A percentile compares a stretch with the other conserved stretches of the same genome.
Evolutionary conservation across 352 stramenopile species (phyloP).

Genomic region (Globisporangium parvum): DNA sequence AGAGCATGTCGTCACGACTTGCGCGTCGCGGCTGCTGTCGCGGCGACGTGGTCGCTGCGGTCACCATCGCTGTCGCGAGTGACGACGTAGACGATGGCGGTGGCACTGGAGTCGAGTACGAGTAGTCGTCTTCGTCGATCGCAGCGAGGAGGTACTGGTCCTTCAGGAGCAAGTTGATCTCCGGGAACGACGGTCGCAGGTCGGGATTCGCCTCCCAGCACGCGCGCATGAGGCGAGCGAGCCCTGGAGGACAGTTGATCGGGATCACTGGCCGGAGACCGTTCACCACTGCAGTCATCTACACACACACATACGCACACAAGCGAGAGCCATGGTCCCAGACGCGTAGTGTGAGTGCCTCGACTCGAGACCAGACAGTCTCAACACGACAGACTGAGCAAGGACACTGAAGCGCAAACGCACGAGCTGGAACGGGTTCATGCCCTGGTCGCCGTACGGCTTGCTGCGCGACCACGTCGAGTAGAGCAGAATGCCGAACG

Average conservation of each 20-base stretch:
- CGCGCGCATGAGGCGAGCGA: slow-evolving; percentile 74
- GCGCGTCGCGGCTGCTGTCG: slow-evolving; percentile 9
- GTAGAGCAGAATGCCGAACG: slow-evolving; percentile 82
- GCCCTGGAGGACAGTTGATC: slow-evolving; percentile 67
- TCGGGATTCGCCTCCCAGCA: slow-evolving; percentile 79
- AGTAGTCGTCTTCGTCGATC: slow-evolving; percentile 51
- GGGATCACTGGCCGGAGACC: slow-evolving; percentile 79
- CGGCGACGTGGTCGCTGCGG: neutral
- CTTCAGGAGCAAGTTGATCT: slow-evolving; percentile 74
- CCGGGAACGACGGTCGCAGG: slow-evolving; percentile 64
- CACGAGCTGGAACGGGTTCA: slow-evolving; percentile 88
- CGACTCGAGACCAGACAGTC: neutral
- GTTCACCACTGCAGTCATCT: slow-evolving; percentile 87
- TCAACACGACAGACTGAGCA: neutral
- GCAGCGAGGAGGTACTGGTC: slow-evolving; percentile 66
- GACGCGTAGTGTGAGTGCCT: neutral
- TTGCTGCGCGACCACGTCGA: slow-evolving; percentile 86
- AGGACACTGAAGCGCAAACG: slow-evolving; percentile 2
- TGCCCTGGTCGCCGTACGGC: slow-evolving; percentile 84
- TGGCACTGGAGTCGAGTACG: slow-evolving; percentile 24
- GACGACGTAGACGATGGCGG: slow-evolving; percentile 33
- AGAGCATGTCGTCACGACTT: slow-evolving; percentile 31
- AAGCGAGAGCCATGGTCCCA: neutral
- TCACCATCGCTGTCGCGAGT: slow-evolving; percentile 13
- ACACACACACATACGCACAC: slow-evolving; percentile 4